These are phyloP conservation scores for Trametes sanguinea DNA, from an alignment of 768 basidiomycete genomes.

Conservation along the genomic window DNA sequence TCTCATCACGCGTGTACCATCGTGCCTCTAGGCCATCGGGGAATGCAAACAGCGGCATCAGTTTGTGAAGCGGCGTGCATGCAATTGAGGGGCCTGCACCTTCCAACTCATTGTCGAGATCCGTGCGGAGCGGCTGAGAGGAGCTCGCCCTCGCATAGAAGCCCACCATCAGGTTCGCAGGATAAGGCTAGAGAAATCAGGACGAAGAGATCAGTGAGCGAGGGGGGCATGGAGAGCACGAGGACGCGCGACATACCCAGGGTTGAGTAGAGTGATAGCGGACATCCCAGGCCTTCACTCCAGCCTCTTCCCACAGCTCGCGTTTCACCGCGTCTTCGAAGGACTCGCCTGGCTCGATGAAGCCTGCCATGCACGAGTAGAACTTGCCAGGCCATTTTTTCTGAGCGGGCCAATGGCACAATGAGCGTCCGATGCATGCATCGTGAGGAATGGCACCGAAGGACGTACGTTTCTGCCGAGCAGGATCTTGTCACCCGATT, in stretches of 20 bases:
- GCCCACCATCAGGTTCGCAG: conserved; percentile 88
- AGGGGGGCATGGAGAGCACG: neutral
- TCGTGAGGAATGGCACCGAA: neutral
- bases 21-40: conserved; percentile 64
- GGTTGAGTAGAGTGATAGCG: conserved; percentile 86
- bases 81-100: conserved; percentile 46
- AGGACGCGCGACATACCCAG: conserved; percentile 58
- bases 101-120: conserved; percentile 95
- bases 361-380: conserved; percentile 92
- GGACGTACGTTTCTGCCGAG: conserved; percentile 79
- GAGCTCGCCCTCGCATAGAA: conserved; percentile 81
- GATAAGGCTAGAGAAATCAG: conserved; percentile 66
- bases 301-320: conserved; percentile 96
- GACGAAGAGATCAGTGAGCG: neutral
- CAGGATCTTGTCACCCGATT: conserved; percentile 78
- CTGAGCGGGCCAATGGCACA: conserved; percentile 35
- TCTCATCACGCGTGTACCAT: conserved; percentile 82
- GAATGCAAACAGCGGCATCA: neutral
- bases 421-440: neutral
- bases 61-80: neutral
- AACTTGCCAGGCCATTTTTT: conserved; percentile 60
- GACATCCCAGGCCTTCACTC: conserved; percentile 82
- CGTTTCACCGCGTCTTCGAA: conserved; percentile 92
- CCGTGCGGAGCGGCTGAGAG: conserved; percentile 70
- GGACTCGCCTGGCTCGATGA: conserved; percentile 91